Evolutionary conservation across 257 asterid species (phyloP).

Genomic region (Ehretia macrophylla): DNA sequence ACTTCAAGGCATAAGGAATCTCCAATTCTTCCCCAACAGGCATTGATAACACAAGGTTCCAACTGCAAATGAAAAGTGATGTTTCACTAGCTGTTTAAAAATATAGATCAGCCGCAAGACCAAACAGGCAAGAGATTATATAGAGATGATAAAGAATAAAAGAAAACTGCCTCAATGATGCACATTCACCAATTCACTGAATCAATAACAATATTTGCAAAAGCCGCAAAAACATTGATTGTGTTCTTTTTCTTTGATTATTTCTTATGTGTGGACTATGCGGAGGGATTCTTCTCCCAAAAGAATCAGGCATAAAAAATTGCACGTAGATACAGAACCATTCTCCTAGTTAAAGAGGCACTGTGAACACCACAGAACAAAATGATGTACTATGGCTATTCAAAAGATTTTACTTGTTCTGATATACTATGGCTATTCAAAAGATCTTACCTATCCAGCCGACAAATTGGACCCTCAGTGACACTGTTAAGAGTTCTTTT

Average conservation of each 20-base stretch:
- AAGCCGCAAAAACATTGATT: no score
- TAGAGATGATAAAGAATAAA: background rate
- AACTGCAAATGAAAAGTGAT: constrained; percentile 49
- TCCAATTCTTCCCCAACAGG: constrained; percentile 76
- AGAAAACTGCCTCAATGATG: no score
- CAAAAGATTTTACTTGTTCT: constrained; percentile 31
- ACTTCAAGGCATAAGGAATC: constrained; percentile 69
- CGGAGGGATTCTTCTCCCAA: no score
- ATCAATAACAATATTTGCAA: no score
- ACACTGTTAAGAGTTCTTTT: constrained; percentile 72
- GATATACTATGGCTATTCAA: background rate
- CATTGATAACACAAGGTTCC: constrained; percentile 83
- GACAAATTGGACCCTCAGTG: constrained; percentile 38
- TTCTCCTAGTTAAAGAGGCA: no score
- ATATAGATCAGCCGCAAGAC: background rate
- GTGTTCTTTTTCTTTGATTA: no score
- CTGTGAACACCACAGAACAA: no score
- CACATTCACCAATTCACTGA: no score
- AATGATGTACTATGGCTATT: no score
- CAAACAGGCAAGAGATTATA: background rate
- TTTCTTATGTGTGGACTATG: no score
- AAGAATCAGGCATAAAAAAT: no score
- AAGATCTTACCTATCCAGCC: constrained; percentile 53
- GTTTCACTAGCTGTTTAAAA: background rate
- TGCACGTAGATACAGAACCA: no score